Evolutionary conservation across 1,139 yeast species (phyloP), one percentile per base, ranked within the genome.

Genomic region (Saccharomycopsis phalli): DNA sequence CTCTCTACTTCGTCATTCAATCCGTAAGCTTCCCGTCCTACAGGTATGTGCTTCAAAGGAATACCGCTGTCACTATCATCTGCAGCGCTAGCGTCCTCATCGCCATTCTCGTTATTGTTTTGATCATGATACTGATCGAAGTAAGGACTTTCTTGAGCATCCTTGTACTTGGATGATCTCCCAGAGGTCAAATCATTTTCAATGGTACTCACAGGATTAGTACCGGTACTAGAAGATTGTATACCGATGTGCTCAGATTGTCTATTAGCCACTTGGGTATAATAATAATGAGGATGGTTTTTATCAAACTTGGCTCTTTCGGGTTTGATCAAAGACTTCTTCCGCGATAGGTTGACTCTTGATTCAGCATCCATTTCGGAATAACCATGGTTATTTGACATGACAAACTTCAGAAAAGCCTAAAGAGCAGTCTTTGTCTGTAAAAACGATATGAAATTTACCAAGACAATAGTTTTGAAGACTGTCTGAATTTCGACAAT

Each of bases 261-360:
- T 52, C 81, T 83, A 44, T 78, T 74, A 7, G 91, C 81, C 20
- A 81, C 80, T 51, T 81, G 88, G n/a, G 86, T 72, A 58, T 84
- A 84, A 57, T 82, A 88, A 58, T 69, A 81, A 44, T 80, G 75
- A 2, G 91, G 93, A 55, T 82, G 83, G 46, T 69, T 71, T 11
- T 74, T 76, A 49, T 74, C 70, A 49, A 48, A 81, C 63, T 42
- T 87, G 37, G 80, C 76, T 49, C 95, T 68, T 57, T 86, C 95
- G 2, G 93, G 94, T 48, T 83, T 69, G 31, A 84, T 81, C 48
- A 86, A 65, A 1, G 94, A 81, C 53, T 70, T 69, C 54, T 78
- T 80, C 42, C 91, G 47, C 28, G 52, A 49, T 2, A 3, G 13
- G 14, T 6, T 10, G 7, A 18, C n/a, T n/a, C n/a, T n/a, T n/a